phyloP scores from a whole-genome alignment of 192 early-diverging fungal genomes.

The Paraglomus occultum region DNA sequence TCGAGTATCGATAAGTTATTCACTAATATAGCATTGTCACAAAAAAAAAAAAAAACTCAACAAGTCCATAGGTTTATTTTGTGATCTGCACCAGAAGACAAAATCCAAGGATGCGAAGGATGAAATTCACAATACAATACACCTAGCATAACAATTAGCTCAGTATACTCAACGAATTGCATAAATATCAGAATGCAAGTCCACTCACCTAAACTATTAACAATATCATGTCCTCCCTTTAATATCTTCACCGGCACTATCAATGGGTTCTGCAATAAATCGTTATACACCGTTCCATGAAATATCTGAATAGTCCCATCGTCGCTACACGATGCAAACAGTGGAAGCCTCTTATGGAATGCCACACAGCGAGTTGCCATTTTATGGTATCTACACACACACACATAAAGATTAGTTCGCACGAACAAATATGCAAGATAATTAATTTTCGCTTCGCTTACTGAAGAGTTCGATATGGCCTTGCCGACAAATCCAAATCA shows the following conservation, averaged over 20 bases:
- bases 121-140: constrained; percentile 88
- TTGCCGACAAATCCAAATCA: constrained; percentile 89
- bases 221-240: constrained; percentile 68
- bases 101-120: constrained; percentile 95
- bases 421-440: not conserved
- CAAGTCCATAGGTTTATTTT: constrained; percentile 81
- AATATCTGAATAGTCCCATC: constrained; percentile 94
- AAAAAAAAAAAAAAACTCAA: no score
- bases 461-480: constrained; percentile 90
- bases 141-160: constrained; percentile 45
- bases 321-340: constrained; percentile 91
- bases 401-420: not conserved
- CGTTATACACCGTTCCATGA: constrained; percentile 98
- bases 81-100: constrained; percentile 89
- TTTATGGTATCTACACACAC: constrained; percentile 66
- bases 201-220: constrained; percentile 64
- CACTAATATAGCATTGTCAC: no score
- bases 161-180: not conserved
- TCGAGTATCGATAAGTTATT: no score
- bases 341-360: constrained; percentile 85
- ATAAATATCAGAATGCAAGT: not conserved
- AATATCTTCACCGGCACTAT: constrained; percentile 98
- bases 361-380: constrained; percentile 85
- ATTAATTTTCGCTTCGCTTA: constrained; percentile 30
- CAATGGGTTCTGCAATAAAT: constrained; percentile 94